Evolutionary conservation across 768 basidiomycete genomes (phyloP).

Genomic region (Cantharellus anzutake): DNA sequence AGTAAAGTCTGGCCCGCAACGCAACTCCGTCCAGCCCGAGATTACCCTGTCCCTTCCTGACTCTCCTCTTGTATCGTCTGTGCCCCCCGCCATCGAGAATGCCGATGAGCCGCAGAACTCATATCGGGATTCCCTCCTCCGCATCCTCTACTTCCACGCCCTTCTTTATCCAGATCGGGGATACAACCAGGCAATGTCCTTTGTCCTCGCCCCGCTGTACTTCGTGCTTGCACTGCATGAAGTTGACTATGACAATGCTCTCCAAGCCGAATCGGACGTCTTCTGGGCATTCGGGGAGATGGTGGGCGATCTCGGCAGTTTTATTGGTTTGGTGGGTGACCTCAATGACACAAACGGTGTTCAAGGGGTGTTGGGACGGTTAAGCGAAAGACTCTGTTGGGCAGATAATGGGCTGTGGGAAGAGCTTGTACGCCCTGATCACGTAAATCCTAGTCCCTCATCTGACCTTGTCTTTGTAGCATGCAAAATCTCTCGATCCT

Average conservation of each 20-base stretch:
- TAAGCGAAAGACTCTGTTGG: conserved; percentile 11
- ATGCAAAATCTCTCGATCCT: conserved; percentile 10
- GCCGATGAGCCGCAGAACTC: background rate
- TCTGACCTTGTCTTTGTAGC: background rate
- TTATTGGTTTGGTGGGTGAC: conserved; percentile 8
- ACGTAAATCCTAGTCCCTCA: background rate
- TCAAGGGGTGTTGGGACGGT: conserved; percentile 8
- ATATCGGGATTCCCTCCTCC: conserved; percentile 3
- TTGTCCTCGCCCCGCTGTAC: conserved; percentile 12
- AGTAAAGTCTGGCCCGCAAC: too few relatives aligned
- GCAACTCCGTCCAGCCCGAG: too few relatives aligned
- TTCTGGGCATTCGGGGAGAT: conserved; percentile 12
- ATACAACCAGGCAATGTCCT: conserved; percentile 11
- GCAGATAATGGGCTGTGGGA: conserved; percentile 12
- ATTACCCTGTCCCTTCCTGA: too few relatives aligned
- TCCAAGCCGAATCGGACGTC: conserved; percentile 10
- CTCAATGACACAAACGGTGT: conserved; percentile 3
- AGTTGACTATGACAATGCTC: conserved; percentile 3
- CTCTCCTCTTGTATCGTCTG: too few relatives aligned
- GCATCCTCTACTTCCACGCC: conserved; percentile 11
- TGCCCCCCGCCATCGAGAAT: too few relatives aligned
- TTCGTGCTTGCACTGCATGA: conserved; percentile 7
- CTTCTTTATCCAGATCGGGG: conserved; percentile 11
- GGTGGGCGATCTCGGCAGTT: conserved; percentile 10
- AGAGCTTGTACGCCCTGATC: conserved; percentile 4